These are phyloP conservation scores for Perkinsus marinus DNA, from an alignment of 169 alveolate species.

Conservation along the genomic window DNA sequence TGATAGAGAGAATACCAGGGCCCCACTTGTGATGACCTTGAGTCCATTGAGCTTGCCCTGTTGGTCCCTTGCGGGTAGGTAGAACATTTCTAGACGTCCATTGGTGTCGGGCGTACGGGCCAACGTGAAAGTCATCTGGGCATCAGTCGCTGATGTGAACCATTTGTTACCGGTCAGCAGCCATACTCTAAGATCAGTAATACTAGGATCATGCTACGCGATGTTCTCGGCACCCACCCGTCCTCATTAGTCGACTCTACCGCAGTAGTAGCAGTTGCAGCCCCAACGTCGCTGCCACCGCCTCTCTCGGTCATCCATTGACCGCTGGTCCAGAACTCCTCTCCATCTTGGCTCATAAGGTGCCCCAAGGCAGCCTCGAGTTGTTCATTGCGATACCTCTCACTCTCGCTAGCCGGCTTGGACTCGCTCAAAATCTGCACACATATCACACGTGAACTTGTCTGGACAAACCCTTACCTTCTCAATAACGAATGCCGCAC, in stretches of 20 bases:
- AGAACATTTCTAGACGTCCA: conserved; percentile 28
- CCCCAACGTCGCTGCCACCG: conserved; percentile 56
- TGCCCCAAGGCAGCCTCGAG: conserved; percentile 10
- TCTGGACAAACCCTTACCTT: background rate
- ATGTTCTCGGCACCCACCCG: background rate
- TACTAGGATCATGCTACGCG: background rate
- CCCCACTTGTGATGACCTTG: background rate
- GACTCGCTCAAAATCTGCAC: background rate
- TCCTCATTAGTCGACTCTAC: conserved; percentile 4
- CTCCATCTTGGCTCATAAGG: conserved; percentile 25
- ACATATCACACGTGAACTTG: too few relatives aligned
- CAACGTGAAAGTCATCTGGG: conserved; percentile 49
- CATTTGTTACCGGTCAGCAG: conserved; percentile 50
- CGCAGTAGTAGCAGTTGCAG: conserved; percentile 43
- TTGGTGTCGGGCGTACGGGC: conserved; percentile 31
- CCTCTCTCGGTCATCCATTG: conserved; percentile 63
- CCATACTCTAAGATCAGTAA: background rate
- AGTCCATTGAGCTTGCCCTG: conserved; percentile 31
- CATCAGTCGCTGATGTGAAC: conserved; percentile 56
- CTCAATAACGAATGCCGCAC: conserved; percentile 45
- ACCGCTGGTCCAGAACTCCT: conserved; percentile 50
- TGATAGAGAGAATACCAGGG: background rate
- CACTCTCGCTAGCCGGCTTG: background rate
- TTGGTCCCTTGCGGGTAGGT: conserved; percentile 20
- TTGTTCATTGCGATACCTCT: background rate